Percentiles rank a stretch among this genome's conserved stretches.
phyloP scores from a whole-genome alignment of 495 filamentous ascomycete species.

The Annulohypoxylon bovei region DNA sequence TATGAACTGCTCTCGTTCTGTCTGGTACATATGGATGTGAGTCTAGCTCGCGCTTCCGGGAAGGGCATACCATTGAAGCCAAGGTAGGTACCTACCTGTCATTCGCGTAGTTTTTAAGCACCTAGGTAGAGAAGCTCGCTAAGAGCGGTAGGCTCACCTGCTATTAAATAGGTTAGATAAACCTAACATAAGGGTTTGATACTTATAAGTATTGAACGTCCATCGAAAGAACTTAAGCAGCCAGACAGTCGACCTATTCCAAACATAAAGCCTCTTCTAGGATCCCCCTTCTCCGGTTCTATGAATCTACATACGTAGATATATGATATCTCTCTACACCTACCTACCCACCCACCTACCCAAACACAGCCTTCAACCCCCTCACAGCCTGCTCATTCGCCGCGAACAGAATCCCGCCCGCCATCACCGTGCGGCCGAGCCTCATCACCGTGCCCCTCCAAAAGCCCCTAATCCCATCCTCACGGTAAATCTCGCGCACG shows the following conservation, averaged over 20 bases:
- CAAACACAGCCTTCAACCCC: conserved; percentile 29
- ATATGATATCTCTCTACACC: background rate
- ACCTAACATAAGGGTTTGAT: background rate
- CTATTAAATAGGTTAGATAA: background rate
- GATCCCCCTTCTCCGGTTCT: background rate
- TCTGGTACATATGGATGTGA: background rate
- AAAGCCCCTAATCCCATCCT: conserved; percentile 68
- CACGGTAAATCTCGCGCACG: conserved; percentile 58
- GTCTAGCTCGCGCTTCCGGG: background rate
- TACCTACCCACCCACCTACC: conserved; percentile 1
- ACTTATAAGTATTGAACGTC: background rate
- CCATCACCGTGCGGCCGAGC: conserved; percentile 68
- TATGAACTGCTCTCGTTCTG: background rate
- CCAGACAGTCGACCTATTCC: background rate
- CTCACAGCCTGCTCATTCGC: conserved; percentile 64
- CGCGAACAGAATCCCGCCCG: conserved; percentile 73
- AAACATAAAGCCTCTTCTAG: background rate
- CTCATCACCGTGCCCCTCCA: conserved; percentile 77
- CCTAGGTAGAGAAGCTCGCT: background rate
- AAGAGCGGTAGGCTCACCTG: background rate
- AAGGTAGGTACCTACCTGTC: background rate
- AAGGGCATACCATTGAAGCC: background rate
- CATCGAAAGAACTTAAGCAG: background rate
- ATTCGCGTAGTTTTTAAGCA: background rate
- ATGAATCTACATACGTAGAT: background rate